phyloP scores from a whole-genome alignment of 2,329 filamentous ascomycete genomes.

The Raffaelea arxii region DNA sequence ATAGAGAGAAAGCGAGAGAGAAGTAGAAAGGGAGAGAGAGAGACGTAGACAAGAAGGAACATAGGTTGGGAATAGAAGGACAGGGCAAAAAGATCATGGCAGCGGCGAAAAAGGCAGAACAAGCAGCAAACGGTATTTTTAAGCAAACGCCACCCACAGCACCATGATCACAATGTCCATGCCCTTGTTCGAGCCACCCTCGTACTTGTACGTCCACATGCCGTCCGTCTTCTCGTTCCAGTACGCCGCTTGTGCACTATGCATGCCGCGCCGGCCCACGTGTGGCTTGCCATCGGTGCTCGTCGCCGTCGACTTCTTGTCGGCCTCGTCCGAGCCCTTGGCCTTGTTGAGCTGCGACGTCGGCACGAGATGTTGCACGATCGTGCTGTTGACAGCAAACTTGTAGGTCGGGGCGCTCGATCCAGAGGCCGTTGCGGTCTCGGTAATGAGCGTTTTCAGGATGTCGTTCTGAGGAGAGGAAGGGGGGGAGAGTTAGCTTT shows the following conservation, averaged over 20 bases:
- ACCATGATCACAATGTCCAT: slow-evolving; percentile 62
- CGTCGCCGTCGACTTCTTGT: slow-evolving; percentile 38
- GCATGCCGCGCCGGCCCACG: slow-evolving; percentile 81
- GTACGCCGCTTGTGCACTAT: slow-evolving; percentile 74
- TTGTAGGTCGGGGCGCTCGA: slow-evolving; percentile 57
- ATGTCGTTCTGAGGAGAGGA: slow-evolving; percentile 52
- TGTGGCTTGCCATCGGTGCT: slow-evolving; percentile 58
- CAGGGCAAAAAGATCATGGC: too few relatives aligned
- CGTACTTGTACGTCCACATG: slow-evolving; percentile 84
- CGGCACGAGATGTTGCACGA: slow-evolving; percentile 83
- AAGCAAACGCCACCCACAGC: slow-evolving; percentile 62
- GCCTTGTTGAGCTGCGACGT: slow-evolving; percentile 55
- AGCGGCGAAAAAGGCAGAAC: too few relatives aligned
- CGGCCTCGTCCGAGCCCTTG: slow-evolving; percentile 37
- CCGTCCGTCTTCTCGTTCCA: slow-evolving; percentile 88
- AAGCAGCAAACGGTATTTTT: slow-evolving; percentile 4
- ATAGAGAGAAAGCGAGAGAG: too few relatives aligned
- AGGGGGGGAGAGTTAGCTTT: neutral
- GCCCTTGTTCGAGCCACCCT: slow-evolving; percentile 56
- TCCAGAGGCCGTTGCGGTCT: slow-evolving; percentile 52
- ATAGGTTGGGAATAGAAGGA: too few relatives aligned
- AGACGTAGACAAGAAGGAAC: too few relatives aligned
- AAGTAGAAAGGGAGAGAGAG: too few relatives aligned
- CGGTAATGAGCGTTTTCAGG: slow-evolving; percentile 67
- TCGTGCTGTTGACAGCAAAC: slow-evolving; percentile 95